Evolutionary conservation across 2,329 filamentous ascomycete species (phyloP).

Genomic region (Epichloe bromicola): DNA sequence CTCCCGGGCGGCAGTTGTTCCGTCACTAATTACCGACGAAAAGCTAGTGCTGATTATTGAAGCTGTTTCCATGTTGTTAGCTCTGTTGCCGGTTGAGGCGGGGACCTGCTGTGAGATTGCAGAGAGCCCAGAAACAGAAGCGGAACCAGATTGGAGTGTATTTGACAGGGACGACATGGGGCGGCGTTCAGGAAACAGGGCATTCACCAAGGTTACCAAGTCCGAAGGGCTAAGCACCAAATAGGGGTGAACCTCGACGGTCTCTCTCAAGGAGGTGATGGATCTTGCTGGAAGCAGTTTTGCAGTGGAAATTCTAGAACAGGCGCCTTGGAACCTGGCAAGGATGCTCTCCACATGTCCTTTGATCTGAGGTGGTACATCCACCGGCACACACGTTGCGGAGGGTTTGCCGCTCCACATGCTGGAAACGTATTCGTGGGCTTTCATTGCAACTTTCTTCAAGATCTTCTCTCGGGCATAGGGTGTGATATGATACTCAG

Average conservation of each 20-base stretch:
- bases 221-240: slow-evolving; percentile 70
- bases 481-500: slow-evolving; percentile 85
- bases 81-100: slow-evolving; percentile 33
- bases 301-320: slow-evolving; percentile 34
- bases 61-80: slow-evolving; percentile 44
- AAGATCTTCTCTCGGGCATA: slow-evolving; percentile 74
- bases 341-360: slow-evolving; percentile 61
- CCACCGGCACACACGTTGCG: slow-evolving; percentile 32
- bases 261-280: slow-evolving; percentile 60
- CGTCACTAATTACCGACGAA: slow-evolving; percentile 58
- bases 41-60: slow-evolving; percentile 62
- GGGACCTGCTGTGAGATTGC: slow-evolving; percentile 54
- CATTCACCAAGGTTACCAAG: slow-evolving; percentile 66
- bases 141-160: slow-evolving; percentile 53
- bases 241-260: slow-evolving; percentile 67
- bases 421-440: slow-evolving; percentile 67
- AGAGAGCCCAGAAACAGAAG: slow-evolving; percentile 54
- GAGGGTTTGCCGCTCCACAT: slow-evolving; percentile 58
- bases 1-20: slow-evolving; percentile 48
- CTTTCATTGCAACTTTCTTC: slow-evolving; percentile 67
- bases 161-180: slow-evolving; percentile 49
- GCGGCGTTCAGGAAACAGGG: slow-evolving; percentile 65
- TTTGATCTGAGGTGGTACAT: slow-evolving; percentile 48
- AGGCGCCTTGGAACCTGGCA: slow-evolving; percentile 44
- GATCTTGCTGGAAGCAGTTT: slow-evolving; percentile 59